These are phyloP conservation scores for Xylaria sp. DNA, from an alignment of 2,329 filamentous ascomycete species.

Conservation along the genomic window DNA sequence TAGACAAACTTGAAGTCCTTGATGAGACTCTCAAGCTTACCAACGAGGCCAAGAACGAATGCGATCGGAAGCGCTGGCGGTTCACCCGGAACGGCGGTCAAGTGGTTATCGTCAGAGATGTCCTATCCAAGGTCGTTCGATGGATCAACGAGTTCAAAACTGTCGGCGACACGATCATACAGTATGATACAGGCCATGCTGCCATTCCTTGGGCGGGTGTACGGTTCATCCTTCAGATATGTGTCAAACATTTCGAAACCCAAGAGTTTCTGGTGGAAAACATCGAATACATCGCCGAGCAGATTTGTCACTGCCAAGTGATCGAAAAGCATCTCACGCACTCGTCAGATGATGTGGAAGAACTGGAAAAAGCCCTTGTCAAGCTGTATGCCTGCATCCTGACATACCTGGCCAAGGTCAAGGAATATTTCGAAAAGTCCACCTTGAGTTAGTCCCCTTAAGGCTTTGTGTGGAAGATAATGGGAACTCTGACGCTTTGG, in stretches of 20 bases:
- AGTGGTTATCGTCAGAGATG: not conserved
- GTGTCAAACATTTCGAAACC: not conserved
- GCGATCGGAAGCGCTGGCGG: not conserved
- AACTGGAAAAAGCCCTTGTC: not conserved
- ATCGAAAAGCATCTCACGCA: not conserved
- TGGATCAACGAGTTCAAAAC: constrained; percentile 3
- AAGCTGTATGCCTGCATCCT: not conserved
- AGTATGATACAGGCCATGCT: constrained; percentile 1
- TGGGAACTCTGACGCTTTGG: not conserved
- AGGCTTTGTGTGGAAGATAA: not conserved
- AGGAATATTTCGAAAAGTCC: not conserved
- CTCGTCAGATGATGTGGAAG: not conserved
- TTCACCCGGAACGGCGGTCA: not conserved
- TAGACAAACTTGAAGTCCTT: not conserved
- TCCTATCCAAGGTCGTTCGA: not conserved
- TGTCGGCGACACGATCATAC: not conserved
- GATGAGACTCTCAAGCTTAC: not conserved
- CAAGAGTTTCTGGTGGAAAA: not conserved
- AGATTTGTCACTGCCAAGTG: not conserved
- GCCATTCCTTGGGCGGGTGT: constrained; percentile 6
- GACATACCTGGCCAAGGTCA: not conserved
- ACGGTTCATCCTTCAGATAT: constrained; percentile 1
- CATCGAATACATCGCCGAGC: not conserved
- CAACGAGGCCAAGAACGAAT: not conserved
- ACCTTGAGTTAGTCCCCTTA: not conserved